These are phyloP conservation scores for Raddia guianensis DNA, from an alignment of 176 grass and related monocot genomes.

Conservation along the genomic window DNA sequence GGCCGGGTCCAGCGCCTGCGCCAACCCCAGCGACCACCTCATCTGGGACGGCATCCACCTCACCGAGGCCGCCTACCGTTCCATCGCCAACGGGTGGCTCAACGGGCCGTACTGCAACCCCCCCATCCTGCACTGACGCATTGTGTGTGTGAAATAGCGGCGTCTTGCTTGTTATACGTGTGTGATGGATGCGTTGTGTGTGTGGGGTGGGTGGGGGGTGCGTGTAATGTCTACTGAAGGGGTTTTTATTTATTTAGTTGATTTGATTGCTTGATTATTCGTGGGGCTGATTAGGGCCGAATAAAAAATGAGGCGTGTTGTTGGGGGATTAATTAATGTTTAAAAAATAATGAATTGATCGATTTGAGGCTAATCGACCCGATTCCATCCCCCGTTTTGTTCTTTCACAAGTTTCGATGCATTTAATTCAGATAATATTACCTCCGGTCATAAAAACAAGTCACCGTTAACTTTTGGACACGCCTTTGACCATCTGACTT, in stretches of 20 bases:
- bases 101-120: constrained; percentile 70
- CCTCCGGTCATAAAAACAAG: no score
- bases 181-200: neutral
- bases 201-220: neutral
- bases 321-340: neutral
- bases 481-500: no score
- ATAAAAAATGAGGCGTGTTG: neutral
- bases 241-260: neutral
- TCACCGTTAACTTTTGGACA: no score
- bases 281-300: neutral
- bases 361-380: neutral
- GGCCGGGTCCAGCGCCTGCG: constrained; percentile 49
- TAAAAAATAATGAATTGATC: neutral
- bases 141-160: neutral
- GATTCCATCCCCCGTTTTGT: no score
- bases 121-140: constrained; percentile 42
- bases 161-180: neutral
- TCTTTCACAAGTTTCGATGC: no score
- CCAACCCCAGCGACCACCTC: constrained; percentile 55
- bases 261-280: neutral
- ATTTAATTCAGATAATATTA: no score
- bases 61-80: constrained; percentile 71
- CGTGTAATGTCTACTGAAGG: neutral
- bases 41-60: constrained; percentile 89
- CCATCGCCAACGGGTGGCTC: constrained; percentile 72